Evolutionary conservation across 2,329 filamentous ascomycete genomes (phyloP).

Genomic region (Cadophora malorum): DNA sequence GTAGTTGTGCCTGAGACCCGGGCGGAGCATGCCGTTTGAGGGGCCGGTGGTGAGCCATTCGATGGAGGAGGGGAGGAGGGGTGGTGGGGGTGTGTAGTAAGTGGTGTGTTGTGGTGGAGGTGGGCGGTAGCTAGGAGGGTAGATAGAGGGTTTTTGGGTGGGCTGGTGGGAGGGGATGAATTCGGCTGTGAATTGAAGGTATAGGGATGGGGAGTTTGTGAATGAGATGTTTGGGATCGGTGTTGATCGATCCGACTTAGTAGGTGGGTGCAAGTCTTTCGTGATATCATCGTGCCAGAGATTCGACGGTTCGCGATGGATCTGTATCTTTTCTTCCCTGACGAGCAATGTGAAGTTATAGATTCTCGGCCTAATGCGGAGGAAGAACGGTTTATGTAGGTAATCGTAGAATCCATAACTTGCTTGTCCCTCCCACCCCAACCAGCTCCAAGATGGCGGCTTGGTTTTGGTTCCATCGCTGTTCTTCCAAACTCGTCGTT

Average conservation of each 20-base stretch:
- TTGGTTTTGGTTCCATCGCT: not conserved
- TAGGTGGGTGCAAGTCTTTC: not conserved
- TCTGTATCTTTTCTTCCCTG: not conserved
- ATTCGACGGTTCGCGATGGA: not conserved
- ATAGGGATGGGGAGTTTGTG: not conserved
- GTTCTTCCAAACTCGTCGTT: not conserved
- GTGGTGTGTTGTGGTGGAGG: not conserved
- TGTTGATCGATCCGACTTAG: not conserved
- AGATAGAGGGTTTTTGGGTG: not conserved
- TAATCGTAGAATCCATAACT: conserved; percentile 1
- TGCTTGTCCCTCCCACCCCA: not conserved
- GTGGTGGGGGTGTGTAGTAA: not conserved
- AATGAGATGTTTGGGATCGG: not conserved
- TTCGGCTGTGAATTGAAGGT: not conserved
- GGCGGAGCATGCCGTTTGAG: conserved; percentile 6
- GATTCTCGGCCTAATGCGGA: not conserved
- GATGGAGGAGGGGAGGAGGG: not conserved
- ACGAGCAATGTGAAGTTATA: not conserved
- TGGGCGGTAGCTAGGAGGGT: not conserved
- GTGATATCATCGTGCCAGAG: conserved; percentile 1
- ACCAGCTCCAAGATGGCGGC: conserved; percentile 2
- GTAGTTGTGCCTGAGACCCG: not conserved
- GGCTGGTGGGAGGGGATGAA: not conserved
- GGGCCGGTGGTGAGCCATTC: conserved; percentile 11
- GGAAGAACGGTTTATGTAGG: not conserved